phyloP scores from a whole-genome alignment of 2,329 filamentous ascomycete genomes.

The Diaporthe caulivora region DNA sequence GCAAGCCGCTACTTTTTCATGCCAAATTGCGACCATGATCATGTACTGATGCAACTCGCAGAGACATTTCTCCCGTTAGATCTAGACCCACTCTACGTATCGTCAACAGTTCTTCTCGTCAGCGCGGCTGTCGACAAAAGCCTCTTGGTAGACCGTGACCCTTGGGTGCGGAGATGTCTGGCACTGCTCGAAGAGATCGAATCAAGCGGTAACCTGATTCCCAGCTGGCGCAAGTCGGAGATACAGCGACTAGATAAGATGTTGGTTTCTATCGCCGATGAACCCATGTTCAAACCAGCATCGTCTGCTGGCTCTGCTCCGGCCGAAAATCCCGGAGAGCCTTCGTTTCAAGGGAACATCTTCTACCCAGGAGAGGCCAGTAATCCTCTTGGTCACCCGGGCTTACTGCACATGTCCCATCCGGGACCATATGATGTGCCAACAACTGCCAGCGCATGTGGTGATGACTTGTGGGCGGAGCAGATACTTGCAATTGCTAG shows the following conservation, averaged over 20 bases:
- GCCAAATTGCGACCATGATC: neutral
- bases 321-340: neutral
- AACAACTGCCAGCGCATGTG: neutral
- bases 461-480: slow-evolving; percentile 24
- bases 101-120: neutral
- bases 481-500: slow-evolving; percentile 24
- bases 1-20: neutral
- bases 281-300: neutral
- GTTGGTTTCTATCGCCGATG: neutral
- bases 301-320: slow-evolving; percentile 12
- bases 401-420: neutral
- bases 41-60: neutral
- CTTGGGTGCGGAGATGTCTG: slow-evolving; percentile 3
- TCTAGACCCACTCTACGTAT: slow-evolving; percentile 20
- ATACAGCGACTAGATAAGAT: slow-evolving; percentile 19
- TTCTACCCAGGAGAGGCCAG: neutral
- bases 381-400: neutral
- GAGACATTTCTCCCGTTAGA: slow-evolving; percentile 12
- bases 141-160: slow-evolving; percentile 12
- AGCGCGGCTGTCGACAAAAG: slow-evolving; percentile 22
- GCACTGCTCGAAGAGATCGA: slow-evolving; percentile 18
- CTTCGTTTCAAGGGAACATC: neutral
- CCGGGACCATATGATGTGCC: slow-evolving; percentile 4
- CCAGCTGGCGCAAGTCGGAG: slow-evolving; percentile 24
- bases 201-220: slow-evolving; percentile 21